Evolutionary conservation across 768 basidiomycete genomes (phyloP).

Genomic region (Auricularia heimuer): DNA sequence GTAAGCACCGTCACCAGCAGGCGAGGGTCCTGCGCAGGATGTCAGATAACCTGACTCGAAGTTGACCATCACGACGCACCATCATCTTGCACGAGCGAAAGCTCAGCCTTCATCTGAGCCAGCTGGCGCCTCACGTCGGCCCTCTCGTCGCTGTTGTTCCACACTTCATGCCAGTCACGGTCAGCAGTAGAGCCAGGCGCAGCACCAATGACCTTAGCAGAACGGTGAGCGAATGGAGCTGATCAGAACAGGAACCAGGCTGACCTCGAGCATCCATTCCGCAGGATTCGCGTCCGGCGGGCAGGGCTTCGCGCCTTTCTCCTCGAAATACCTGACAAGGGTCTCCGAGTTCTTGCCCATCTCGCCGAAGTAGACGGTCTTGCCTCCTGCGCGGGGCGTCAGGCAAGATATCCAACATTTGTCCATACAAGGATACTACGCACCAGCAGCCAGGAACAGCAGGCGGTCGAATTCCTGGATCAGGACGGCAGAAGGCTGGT

Average conservation of each 20-base stretch:
- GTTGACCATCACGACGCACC: neutral
- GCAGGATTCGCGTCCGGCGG: conserved; percentile 71
- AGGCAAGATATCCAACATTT: neutral
- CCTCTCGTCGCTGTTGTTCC: conserved; percentile 63
- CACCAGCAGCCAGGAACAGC: conserved; percentile 20
- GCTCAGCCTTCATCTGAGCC: conserved; percentile 26
- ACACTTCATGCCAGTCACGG: conserved; percentile 80
- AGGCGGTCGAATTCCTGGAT: conserved; percentile 31
- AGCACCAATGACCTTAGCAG: conserved; percentile 38
- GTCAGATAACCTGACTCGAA: neutral
- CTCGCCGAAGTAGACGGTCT: conserved; percentile 90
- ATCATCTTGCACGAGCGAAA: conserved; percentile 9
- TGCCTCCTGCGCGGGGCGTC: conserved; percentile 44
- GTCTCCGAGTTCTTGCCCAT: conserved; percentile 65
- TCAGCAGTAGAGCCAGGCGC: conserved; percentile 55
- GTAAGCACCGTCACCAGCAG: conserved; percentile 10
- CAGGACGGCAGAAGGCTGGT: conserved; percentile 50
- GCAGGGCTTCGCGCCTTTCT: conserved; percentile 56
- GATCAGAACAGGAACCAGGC: neutral
- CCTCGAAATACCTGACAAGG: conserved; percentile 67
- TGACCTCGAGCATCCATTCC: conserved; percentile 38
- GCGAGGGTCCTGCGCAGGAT: neutral
- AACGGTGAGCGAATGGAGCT: neutral
- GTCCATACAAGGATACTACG: neutral
- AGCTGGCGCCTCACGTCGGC: conserved; percentile 32